Evolutionary conservation across 2,329 filamentous ascomycete species (phyloP).

Genomic region (Ceratocystis albifundus): DNA sequence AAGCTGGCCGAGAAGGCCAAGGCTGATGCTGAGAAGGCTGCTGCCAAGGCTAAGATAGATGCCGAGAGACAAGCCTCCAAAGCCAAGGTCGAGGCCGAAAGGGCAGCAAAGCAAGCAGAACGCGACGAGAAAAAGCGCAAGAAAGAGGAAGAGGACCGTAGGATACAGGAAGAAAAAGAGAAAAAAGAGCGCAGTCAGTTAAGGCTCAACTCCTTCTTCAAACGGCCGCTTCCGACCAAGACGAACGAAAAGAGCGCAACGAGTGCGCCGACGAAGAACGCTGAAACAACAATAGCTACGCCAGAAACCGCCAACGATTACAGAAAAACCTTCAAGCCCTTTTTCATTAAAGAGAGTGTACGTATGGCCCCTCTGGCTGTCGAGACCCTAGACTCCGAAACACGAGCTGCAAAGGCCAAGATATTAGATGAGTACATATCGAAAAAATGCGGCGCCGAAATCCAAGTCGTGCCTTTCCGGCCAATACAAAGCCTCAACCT

Average conservation of each 20-base stretch:
- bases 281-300: slow-evolving; percentile 23
- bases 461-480: slow-evolving; percentile 36
- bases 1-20: slow-evolving; percentile 33
- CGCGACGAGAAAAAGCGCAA: slow-evolving; percentile 38
- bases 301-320: slow-evolving; percentile 41
- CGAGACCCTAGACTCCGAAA: slow-evolving; percentile 47
- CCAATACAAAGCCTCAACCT: slow-evolving; percentile 38
- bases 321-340: slow-evolving; percentile 63
- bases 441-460: slow-evolving; percentile 34
- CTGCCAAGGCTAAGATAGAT: slow-evolving; percentile 26
- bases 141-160: slow-evolving; percentile 39
- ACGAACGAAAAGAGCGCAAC: slow-evolving; percentile 28
- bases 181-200: slow-evolving; percentile 41
- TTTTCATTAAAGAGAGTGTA: slow-evolving; percentile 64
- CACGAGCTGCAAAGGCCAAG: slow-evolving; percentile 39
- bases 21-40: slow-evolving; percentile 34
- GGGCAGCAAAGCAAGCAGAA: slow-evolving; percentile 34
- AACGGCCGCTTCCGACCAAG: slow-evolving; percentile 32
- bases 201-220: slow-evolving; percentile 40
- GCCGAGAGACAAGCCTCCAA: slow-evolving; percentile 34
- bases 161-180: slow-evolving; percentile 35
- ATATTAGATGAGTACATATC: slow-evolving; percentile 43
- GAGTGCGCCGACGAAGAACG: slow-evolving; percentile 27
- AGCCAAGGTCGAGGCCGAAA: slow-evolving; percentile 35
- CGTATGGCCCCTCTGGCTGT: slow-evolving; percentile 50